Conservation (phyloP, 106 monocot genomes). For the Ottelia alismoides region DNA sequence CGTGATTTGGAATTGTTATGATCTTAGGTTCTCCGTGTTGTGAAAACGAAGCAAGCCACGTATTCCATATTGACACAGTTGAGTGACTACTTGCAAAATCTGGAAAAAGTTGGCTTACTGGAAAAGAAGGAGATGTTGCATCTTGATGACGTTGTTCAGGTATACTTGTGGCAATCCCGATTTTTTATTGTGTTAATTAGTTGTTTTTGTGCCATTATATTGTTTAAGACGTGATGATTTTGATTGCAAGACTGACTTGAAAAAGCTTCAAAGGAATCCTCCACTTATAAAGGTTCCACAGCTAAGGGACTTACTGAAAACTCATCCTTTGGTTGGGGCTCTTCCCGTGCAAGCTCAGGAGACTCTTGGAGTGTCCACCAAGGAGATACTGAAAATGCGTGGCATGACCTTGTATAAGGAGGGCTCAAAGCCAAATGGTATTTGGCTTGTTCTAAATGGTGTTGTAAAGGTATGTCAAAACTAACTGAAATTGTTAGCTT, state of each 20-base stretch:
- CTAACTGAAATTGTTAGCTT: not conserved
- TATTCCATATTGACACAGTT: slow-evolving; percentile 87
- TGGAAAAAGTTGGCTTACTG: slow-evolving; percentile 74
- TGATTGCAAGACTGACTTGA: slow-evolving; percentile 96
- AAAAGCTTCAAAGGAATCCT: slow-evolving; percentile 74
- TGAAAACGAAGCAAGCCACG: slow-evolving; percentile 94
- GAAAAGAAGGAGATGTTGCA: slow-evolving; percentile 91
- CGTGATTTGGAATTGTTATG: too few relatives aligned
- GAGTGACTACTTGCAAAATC: slow-evolving; percentile 87
- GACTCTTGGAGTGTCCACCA: slow-evolving; percentile 43
- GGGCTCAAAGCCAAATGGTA: slow-evolving; percentile 67
- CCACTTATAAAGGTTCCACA: slow-evolving; percentile 90
- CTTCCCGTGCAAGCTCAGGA: slow-evolving; percentile 42
- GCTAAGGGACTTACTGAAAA: slow-evolving; percentile 41
- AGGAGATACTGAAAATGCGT: slow-evolving; percentile 58
- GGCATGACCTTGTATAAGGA: slow-evolving; percentile 63
- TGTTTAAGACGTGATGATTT: too few relatives aligned
- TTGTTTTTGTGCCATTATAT: too few relatives aligned
- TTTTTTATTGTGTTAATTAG: too few relatives aligned
- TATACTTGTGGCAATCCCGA: slow-evolving; percentile 10
- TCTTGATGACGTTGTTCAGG: slow-evolving; percentile 93
- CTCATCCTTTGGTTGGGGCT: slow-evolving; percentile 85
- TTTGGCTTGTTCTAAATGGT: slow-evolving; percentile 87
- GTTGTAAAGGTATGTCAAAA: slow-evolving; percentile 54
- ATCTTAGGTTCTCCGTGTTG: slow-evolving; percentile 92